A percentile compares a stretch with the other conserved stretches of the same genome.
Evolutionary conservation across 345 rosid genomes (phyloP).

Genomic region (Populus euphratica): DNA sequence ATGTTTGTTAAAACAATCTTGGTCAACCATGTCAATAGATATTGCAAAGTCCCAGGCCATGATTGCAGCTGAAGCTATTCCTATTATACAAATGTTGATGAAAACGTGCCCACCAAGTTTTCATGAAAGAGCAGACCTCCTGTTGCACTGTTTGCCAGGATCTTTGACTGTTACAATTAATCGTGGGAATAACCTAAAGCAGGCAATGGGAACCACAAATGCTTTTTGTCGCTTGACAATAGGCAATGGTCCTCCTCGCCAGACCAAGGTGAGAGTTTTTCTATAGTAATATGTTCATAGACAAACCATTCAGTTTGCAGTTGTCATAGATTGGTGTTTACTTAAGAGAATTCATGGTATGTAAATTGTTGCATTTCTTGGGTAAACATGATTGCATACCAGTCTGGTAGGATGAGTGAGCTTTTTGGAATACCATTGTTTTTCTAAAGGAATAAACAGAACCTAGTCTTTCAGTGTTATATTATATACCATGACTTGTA

Average conservation of each 20-base stretch:
- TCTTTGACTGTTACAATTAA: constrained; percentile 69
- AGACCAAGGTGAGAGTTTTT: constrained; percentile 61
- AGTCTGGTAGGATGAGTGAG: background rate
- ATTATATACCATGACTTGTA: background rate
- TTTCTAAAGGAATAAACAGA: background rate
- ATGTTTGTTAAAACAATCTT: constrained; percentile 70
- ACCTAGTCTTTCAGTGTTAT: background rate
- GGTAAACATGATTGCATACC: background rate
- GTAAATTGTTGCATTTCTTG: background rate
- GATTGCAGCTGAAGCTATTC: constrained; percentile 81
- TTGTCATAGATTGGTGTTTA: background rate
- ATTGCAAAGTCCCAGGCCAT: constrained; percentile 78
- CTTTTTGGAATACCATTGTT: background rate
- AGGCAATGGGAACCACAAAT: constrained; percentile 70
- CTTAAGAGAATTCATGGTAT: background rate
- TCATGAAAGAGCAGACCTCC: constrained; percentile 76
- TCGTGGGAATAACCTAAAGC: constrained; percentile 82
- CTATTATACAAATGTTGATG: constrained; percentile 74
- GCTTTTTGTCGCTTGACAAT: constrained; percentile 81
- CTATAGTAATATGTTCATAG: background rate
- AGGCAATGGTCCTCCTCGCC: constrained; percentile 79
- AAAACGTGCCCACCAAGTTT: constrained; percentile 78
- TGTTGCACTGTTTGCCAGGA: constrained; percentile 91
- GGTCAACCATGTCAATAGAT: constrained; percentile 75
- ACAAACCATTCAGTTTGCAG: background rate